These are phyloP conservation scores for Sicyos baderoa DNA, from an alignment of 306 rosid species.

Conservation along the genomic window DNA sequence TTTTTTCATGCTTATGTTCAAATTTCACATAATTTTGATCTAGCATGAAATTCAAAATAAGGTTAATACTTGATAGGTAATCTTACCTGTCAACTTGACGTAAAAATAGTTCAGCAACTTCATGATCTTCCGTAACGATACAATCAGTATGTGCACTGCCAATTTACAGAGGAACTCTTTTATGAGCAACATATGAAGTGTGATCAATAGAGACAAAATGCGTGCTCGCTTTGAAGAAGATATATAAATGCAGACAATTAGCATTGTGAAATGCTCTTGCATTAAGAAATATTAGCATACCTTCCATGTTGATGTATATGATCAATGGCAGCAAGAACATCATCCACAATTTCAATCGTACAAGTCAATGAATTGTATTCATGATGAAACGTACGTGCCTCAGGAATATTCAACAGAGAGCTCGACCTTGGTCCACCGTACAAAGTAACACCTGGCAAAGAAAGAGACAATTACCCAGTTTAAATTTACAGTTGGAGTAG, in stretches of 20 bases:
- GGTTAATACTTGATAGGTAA: background rate
- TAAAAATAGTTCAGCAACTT: constrained; percentile 42
- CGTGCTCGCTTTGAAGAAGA: constrained; percentile 3
- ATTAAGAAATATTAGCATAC: constrained; percentile 29
- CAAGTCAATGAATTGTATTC: constrained; percentile 87
- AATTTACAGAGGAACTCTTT: constrained; percentile 11
- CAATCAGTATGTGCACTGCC: constrained; percentile 93
- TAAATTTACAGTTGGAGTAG: background rate
- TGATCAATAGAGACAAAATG: background rate
- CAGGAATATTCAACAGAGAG: constrained; percentile 53
- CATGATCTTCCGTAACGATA: constrained; percentile 61
- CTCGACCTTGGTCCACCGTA: constrained; percentile 86
- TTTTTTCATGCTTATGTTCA: too few relatives aligned
- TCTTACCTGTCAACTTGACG: constrained; percentile 79
- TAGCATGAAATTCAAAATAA: too few relatives aligned
- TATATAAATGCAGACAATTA: constrained; percentile 7
- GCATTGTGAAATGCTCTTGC: constrained; percentile 3
- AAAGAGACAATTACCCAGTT: constrained; percentile 13
- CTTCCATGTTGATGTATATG: constrained; percentile 86
- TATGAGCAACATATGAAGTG: constrained; percentile 9
- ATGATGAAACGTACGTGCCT: constrained; percentile 60
- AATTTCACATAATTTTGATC: too few relatives aligned
- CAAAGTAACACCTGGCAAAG: constrained; percentile 54
- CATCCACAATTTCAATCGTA: constrained; percentile 78
- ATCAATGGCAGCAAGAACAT: constrained; percentile 63